A percentile compares a stretch with the other conserved stretches of the same genome.
phyloP scores from a whole-genome alignment of 169 alveolate genomes.

The Perkinsus olseni region DNA sequence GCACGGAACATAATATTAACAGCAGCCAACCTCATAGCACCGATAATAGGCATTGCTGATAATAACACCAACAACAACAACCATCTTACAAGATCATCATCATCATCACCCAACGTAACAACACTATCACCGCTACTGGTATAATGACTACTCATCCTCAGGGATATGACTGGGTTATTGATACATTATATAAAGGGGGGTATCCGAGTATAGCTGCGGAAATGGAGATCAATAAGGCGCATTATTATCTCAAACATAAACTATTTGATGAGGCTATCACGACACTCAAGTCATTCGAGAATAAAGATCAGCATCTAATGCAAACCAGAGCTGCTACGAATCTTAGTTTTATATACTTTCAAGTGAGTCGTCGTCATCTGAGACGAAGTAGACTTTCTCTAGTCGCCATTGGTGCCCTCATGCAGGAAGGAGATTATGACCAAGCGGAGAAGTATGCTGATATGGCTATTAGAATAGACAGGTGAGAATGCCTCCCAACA shows the following conservation, averaged over 20 bases:
- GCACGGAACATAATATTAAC: slow-evolving; percentile 54
- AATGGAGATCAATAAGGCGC: slow-evolving; percentile 70
- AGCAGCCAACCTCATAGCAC: slow-evolving; percentile 69
- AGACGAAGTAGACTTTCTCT: no score
- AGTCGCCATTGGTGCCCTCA: slow-evolving; percentile 19
- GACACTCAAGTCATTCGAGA: slow-evolving; percentile 72
- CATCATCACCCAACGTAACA: no score
- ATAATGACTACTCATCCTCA: not conserved
- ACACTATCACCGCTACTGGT: slow-evolving; percentile 50
- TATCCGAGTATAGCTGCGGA: slow-evolving; percentile 72
- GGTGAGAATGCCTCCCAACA: slow-evolving; percentile 23
- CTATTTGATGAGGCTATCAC: slow-evolving; percentile 71
- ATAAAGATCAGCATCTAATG: slow-evolving; percentile 59
- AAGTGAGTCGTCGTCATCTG: no score
- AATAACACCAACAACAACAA: no score
- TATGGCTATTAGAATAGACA: slow-evolving; percentile 72
- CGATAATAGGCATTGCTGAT: no score
- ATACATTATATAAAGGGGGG: slow-evolving; percentile 62
- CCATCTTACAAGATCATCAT: no score
- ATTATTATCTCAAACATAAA: slow-evolving; percentile 59
- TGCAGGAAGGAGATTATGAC: slow-evolving; percentile 71
- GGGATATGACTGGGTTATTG: slow-evolving; percentile 70
- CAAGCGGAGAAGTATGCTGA: slow-evolving; percentile 82
- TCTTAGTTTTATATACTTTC: slow-evolving; percentile 74
- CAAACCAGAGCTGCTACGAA: slow-evolving; percentile 75